These are phyloP conservation scores for Microcyclospora tardicrescens DNA, from an alignment of 2,329 filamentous ascomycete genomes.

Conservation along the genomic window DNA sequence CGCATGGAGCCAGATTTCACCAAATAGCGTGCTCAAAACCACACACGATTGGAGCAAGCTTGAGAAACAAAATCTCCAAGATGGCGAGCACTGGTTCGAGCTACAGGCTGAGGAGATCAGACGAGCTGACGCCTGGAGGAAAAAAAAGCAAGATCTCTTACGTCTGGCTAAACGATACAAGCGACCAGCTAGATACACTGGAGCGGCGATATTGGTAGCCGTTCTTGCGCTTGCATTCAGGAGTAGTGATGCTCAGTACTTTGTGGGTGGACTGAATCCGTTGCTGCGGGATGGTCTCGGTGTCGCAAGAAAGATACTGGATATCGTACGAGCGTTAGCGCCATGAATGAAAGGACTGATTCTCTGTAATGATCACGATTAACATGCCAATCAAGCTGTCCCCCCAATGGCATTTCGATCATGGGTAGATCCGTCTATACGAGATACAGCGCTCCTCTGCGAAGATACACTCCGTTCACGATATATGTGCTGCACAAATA, in stretches of 20 bases:
- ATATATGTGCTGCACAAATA: no score
- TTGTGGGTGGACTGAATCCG: no score
- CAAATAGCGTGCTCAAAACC: conserved; percentile 74
- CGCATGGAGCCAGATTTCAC: conserved; percentile 60
- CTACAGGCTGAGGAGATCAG: conserved; percentile 60
- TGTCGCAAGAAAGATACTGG: no score
- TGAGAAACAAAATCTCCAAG: conserved; percentile 44
- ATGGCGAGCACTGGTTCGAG: conserved; percentile 56
- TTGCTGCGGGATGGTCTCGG: no score
- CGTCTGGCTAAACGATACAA: conserved; percentile 50
- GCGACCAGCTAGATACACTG: conserved; percentile 43
- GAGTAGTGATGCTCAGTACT: neutral
- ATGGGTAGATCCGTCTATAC: no score
- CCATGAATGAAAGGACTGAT: no score
- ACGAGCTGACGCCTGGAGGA: conserved; percentile 47
- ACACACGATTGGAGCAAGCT: conserved; percentile 43
- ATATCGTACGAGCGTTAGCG: no score
- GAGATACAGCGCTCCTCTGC: no score
- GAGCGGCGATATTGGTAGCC: conserved; percentile 50
- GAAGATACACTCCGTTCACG: no score
- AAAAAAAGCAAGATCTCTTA: conserved; percentile 27
- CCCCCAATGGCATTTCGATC: no score
- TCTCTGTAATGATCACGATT: no score
- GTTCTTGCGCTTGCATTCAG: conserved; percentile 45
- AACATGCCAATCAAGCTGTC: no score